phyloP scores from a whole-genome alignment of 305 asterid species.

The Nicotiana rustica region DNA sequence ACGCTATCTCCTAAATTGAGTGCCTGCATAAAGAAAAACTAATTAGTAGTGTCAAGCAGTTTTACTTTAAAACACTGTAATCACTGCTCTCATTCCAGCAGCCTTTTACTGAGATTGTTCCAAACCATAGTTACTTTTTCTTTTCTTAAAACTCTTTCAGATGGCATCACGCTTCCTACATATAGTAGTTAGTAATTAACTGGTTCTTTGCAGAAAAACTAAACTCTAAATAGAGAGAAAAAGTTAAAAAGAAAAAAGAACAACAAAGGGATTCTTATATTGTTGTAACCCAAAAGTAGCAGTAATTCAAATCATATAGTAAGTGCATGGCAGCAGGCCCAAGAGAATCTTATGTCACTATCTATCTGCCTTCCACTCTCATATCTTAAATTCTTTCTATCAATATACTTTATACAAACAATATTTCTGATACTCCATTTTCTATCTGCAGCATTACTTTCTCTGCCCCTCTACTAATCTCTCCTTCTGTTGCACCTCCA shows the following conservation, averaged over 20 bases:
- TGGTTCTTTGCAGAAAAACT: background rate
- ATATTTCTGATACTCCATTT: no score
- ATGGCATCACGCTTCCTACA: background rate
- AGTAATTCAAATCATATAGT: background rate
- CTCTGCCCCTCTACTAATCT: background rate
- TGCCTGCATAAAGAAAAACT: no score
- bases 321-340: conserved; percentile 16
- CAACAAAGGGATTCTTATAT: conserved; percentile 34
- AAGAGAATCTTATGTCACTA: conserved; percentile 42
- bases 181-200: background rate
- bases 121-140: no score
- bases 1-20: no score
- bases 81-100: no score
- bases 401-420: background rate
- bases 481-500: background rate
- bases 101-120: no score
- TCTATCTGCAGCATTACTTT: background rate
- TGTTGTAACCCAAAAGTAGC: conserved; percentile 22
- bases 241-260: background rate
- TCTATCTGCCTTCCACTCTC: conserved; percentile 24
- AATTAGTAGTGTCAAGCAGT: no score
- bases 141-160: background rate
- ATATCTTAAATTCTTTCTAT: conserved; percentile 21
- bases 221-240: background rate
- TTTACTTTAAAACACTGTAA: no score